Base-by-base conservation (phyloP, 192 early-diverging fungal genomes). In the Dissophora ornata region DNA sequence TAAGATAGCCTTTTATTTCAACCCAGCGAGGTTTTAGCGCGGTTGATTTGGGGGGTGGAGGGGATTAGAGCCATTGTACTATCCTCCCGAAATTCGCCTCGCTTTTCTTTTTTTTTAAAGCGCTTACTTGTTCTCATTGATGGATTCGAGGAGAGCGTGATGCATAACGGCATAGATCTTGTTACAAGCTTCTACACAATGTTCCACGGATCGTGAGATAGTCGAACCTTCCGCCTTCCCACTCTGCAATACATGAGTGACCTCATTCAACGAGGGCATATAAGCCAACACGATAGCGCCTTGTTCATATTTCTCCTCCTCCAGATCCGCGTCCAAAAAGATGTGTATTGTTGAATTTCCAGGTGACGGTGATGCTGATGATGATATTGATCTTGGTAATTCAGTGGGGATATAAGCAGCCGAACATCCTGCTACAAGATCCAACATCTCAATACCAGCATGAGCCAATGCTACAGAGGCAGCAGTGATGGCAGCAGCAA, bases 381-480 rank as follows among this genome's bases (percentile, higher is more conserved):
- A 47, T 46, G 62, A 30, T 46, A 40, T 51, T 45, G 74, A 60
- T n/a, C n/a, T n/a, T n/a, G n/a, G n/a, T n/a, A n/a, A n/a, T 48
- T 26, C 58, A 5, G 73, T 69, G 12, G 52, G 41, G 28, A 71
- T 54, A 65, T 71, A 63, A 22, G 71, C 56, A n/a, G 88, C 89
- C 13, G 92, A 83, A 55, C 85, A 88, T 13, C 87, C 93, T 8
- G 89, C 87, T 8, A 95, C 93, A n/a, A 83, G 73, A 79, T 95
- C 94, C 42, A 81, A 62, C 92, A 95, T 94, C 69, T 94, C 92
- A 54, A 95, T 92, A 16, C 93, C 93, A 13, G 94, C 93, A 81
- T 95, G 91, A 11, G 92, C 91, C 13, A 95, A 57, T 0, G 89
- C 89, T 0, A 83, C 79, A 11, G 88, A 90, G 9, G 93, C 87